Evolutionary conservation across 106 monocot species (phyloP), one percentile per base, ranked within the genome.

Genomic region (Dactylorhiza incarnata): DNA sequence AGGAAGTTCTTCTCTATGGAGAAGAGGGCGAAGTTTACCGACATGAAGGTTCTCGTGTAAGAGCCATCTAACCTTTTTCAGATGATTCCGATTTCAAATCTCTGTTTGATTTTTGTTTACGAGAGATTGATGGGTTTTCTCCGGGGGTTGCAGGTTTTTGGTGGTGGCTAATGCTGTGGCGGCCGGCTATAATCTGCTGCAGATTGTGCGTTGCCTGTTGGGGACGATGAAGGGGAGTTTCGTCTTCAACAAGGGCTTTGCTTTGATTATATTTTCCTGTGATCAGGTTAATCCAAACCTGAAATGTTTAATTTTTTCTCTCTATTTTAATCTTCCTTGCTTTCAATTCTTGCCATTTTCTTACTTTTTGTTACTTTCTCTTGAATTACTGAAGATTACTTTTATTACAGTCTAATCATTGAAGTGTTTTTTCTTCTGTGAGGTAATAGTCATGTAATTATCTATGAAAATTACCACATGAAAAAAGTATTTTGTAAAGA

Each of bases 1-100:
- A 93, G 75, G 81, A 52, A 44, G 51, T 81, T 96, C 85, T 91
- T 96, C 81, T 81, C 96, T 29, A 7, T 93, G 73, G 84, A 93
- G 84, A 96, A 89, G 81, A 91, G 81, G 84, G 96, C 93, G 26
- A 91, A 77, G 85, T 93, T 90, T 81, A 91, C 87, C 13, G 86
- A 93, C 73, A 84, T 96, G 96, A 93, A 91, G 75, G 83, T 87
- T n/a, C 68, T 93, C 20, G 84, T 93, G 91, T 97, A 80, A 81
- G 89, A 14, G 26, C 37, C 65, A 29, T 65, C 26, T 3, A 22
- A 19, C 58, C 58, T 58, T 20, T 20, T 1, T 0, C 10, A 26
- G 65, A 26, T 65, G 65, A 65, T 65, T 23, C 9, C 23, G 26
- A 65, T 23, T 26, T 65, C 65, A 12, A 3, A 65, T 3, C 29